A percentile compares a stretch with the other conserved stretches of the same genome.
Evolutionary conservation across 257 asterid species (phyloP).

Genomic region (Solanum stenotomum): DNA sequence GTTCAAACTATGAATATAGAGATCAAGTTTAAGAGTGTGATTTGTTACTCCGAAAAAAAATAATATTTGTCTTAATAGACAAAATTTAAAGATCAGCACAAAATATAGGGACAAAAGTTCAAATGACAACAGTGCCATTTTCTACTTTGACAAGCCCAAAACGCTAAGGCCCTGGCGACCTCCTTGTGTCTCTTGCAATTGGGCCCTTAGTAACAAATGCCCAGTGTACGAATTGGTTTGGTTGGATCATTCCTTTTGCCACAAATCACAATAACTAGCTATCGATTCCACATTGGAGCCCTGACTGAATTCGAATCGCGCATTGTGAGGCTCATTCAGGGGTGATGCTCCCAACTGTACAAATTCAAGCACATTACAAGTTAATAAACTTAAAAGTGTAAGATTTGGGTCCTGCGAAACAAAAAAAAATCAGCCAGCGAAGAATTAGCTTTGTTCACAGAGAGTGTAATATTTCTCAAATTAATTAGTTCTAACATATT

Average conservation of each 20-base stretch:
- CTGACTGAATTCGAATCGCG: too few species aligned
- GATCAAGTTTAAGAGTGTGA: not conserved
- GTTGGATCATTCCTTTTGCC: not conserved
- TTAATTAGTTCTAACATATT: not conserved
- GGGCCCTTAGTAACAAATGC: not conserved
- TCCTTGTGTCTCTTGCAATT: not conserved
- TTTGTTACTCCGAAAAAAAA: too few species aligned
- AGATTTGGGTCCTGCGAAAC: not conserved
- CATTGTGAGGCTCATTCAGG: fast-evolving
- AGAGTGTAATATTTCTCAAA: not conserved
- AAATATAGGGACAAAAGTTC: not conserved
- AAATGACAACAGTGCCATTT: not conserved
- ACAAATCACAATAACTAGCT: not conserved
- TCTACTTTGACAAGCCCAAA: not conserved
- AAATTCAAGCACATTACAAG: not conserved
- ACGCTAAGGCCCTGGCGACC: not conserved
- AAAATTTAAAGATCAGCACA: not conserved
- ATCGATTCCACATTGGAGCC: too few species aligned
- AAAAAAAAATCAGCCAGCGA: too few species aligned
- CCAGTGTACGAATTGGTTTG: not conserved
- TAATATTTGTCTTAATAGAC: not conserved
- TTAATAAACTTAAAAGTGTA: not conserved
- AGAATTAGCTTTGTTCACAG: not conserved
- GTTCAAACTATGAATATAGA: not conserved
- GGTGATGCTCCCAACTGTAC: not conserved